Conservation (phyloP, 768 basidiomycete genomes). For the Lepiota brunneoincarnata region DNA sequence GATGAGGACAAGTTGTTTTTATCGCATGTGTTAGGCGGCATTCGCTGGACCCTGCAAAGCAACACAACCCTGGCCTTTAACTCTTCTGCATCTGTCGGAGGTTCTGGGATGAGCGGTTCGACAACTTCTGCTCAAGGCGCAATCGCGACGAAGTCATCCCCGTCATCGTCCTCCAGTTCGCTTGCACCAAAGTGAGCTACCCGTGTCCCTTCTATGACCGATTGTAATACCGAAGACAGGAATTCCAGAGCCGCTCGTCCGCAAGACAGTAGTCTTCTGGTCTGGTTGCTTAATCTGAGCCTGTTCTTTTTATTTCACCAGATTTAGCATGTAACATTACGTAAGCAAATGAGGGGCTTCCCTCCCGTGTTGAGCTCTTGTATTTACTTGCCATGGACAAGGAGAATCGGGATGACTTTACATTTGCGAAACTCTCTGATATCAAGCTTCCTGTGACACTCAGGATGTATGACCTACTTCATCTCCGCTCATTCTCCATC, state of each 20-base stretch:
- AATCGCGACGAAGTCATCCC: not conserved
- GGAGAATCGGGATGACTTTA: constrained; percentile 80
- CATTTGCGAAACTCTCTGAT: constrained; percentile 88
- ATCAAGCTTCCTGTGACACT: constrained; percentile 86
- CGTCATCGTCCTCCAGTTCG: not conserved
- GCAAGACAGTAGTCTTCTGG: not conserved
- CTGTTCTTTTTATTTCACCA: not conserved
- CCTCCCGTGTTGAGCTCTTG: not conserved
- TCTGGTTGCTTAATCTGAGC: not conserved
- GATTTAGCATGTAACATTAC: not conserved
- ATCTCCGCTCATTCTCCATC: not conserved
- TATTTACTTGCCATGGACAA: constrained; percentile 39
- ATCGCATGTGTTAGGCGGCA: constrained; percentile 70
- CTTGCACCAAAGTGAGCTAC: not conserved
- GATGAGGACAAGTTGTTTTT: constrained; percentile 64
- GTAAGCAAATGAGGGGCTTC: not conserved
- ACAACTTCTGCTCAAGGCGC: not conserved
- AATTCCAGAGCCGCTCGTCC: not conserved
- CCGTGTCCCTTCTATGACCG: not conserved
- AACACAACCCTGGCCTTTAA: constrained; percentile 73
- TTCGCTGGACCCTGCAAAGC: constrained; percentile 69
- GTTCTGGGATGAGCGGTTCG: constrained; percentile 10
- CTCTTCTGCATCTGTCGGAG: constrained; percentile 57
- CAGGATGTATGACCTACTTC: constrained; percentile 57
- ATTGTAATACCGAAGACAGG: not conserved